Conservation (phyloP, 257 asterid species). For the Datura wrightii region DNA sequence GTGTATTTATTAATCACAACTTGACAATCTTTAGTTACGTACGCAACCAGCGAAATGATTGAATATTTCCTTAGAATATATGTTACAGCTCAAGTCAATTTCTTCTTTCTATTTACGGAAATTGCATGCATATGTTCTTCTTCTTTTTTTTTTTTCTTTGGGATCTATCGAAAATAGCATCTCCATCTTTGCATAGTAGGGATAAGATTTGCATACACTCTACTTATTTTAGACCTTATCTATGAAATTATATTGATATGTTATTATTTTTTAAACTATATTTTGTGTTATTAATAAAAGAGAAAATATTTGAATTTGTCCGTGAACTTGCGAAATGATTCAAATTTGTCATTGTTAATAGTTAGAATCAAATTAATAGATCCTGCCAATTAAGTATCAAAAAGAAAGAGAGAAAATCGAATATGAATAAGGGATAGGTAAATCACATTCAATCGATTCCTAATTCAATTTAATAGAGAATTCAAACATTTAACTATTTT, state of each 20-base stretch:
- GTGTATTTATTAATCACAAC: neutral
- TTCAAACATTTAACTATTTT: too few species aligned
- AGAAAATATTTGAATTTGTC: neutral
- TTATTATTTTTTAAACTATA: too few species aligned
- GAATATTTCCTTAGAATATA: neutral
- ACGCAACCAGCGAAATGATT: slow-evolving; percentile 22
- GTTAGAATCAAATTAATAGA: neutral
- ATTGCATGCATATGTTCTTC: neutral
- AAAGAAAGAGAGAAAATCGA: too few species aligned
- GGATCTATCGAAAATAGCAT: neutral
- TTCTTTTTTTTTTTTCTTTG: too few species aligned
- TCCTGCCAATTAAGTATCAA: too few species aligned
- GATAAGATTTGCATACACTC: too few species aligned
- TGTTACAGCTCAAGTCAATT: slow-evolving; percentile 1
- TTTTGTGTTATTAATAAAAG: neutral
- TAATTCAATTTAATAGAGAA: too few species aligned
- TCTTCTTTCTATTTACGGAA: slow-evolving; percentile 21
- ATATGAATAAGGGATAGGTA: too few species aligned
- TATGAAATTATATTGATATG: too few species aligned
- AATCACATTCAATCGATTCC: too few species aligned
- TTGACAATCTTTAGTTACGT: neutral
- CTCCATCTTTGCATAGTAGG: too few species aligned
- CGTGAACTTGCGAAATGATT: neutral
- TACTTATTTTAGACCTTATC: too few species aligned
- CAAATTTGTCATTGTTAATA: neutral